phyloP scores from a whole-genome alignment of 192 early-diverging fungal species.

The Dissophora ornata region DNA sequence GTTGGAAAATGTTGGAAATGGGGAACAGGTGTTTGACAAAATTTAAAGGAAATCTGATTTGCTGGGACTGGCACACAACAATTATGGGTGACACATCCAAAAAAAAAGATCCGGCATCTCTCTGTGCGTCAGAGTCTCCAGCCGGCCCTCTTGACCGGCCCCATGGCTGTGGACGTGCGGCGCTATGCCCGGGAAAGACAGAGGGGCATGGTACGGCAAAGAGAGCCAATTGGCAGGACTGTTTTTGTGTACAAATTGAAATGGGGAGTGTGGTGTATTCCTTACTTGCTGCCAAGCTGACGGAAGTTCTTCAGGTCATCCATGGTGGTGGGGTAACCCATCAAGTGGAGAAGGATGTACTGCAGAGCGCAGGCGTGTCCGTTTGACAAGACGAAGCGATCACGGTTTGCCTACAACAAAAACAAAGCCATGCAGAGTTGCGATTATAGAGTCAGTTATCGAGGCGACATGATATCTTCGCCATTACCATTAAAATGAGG shows the following conservation, averaged over 20 bases:
- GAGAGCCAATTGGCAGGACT: too few relatives aligned
- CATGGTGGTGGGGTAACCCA: slow-evolving; percentile 90
- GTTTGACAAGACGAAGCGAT: slow-evolving; percentile 98
- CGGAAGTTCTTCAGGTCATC: slow-evolving; percentile 95
- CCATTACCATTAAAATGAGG: neutral
- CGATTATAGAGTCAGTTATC: neutral
- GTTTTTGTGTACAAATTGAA: too few relatives aligned
- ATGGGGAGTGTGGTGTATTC: too few relatives aligned
- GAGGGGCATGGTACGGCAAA: neutral
- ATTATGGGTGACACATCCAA: slow-evolving; percentile 23
- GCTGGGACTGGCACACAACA: slow-evolving; percentile 6
- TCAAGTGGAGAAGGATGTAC: slow-evolving; percentile 91
- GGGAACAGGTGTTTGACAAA: neutral
- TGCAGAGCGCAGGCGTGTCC: slow-evolving; percentile 95
- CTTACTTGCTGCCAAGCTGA: slow-evolving; percentile 83
- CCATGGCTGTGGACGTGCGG: too few relatives aligned
- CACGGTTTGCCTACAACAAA: slow-evolving; percentile 82
- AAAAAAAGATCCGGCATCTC: too few relatives aligned
- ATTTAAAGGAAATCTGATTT: slow-evolving; percentile 19
- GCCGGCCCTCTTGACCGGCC: too few relatives aligned
- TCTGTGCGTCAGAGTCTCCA: too few relatives aligned
- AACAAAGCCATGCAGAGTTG: neutral
- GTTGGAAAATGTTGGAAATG: neutral
- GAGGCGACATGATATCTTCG: neutral
- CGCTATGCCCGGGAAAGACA: too few relatives aligned